phyloP scores from a whole-genome alignment of 106 monocot species.

The Allium sativum region DNA sequence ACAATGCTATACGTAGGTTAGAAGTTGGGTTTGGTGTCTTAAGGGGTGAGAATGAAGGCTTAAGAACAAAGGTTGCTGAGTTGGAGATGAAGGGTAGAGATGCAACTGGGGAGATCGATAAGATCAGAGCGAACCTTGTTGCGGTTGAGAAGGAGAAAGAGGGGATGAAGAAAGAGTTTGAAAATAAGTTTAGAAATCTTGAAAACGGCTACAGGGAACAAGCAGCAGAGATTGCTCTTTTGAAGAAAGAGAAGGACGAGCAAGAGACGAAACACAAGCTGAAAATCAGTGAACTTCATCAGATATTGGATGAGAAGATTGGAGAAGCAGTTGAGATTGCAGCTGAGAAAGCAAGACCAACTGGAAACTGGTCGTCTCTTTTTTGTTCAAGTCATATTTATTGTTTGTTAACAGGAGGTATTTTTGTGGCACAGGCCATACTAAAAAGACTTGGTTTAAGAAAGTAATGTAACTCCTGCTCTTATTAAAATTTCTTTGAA shows the following conservation, averaged over 20 bases:
- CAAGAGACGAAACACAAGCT: background rate
- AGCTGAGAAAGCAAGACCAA: no score
- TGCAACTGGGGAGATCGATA: background rate
- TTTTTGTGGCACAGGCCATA: no score
- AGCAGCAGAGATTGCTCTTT: no score
- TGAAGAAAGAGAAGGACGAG: background rate
- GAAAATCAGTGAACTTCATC: background rate
- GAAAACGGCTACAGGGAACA: no score
- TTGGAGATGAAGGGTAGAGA: background rate
- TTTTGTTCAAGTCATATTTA: no score
- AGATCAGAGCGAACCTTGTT: background rate
- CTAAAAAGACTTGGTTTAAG: no score
- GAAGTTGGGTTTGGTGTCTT: constrained; percentile 1
- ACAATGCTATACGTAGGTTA: background rate
- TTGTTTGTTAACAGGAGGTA: no score
- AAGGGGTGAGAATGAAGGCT: constrained; percentile 5
- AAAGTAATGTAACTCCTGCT: no score
- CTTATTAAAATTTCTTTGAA: no score
- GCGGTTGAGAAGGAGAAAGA: constrained; percentile 9
- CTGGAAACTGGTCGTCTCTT: no score
- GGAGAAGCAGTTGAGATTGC: no score
- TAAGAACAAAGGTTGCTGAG: background rate
- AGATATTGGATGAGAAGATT: background rate
- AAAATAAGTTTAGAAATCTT: constrained; percentile 1
- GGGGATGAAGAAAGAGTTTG: background rate